phyloP scores from a whole-genome alignment of 1,284 basidiomycete genomes.

The Stygiomarasmius scandens region DNA sequence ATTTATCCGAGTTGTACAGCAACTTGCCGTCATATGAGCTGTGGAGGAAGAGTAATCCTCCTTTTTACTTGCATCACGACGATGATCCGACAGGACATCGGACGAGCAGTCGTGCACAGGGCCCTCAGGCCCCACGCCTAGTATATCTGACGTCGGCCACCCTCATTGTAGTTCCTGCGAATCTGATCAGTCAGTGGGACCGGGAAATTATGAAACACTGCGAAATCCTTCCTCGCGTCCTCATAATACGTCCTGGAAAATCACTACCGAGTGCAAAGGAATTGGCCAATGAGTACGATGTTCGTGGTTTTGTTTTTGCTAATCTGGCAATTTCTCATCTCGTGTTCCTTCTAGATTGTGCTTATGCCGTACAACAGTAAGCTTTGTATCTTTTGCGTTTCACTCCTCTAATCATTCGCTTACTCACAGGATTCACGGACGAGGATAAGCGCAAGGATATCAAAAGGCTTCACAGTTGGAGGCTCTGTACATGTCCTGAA shows the following conservation, averaged over 20 bases:
- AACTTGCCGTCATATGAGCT: not conserved
- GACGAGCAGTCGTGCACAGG: slow-evolving; percentile 29
- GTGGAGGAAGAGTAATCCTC: not conserved
- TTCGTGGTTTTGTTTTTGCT: slow-evolving; percentile 38
- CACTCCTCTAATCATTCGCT: too few species aligned
- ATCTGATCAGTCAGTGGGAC: slow-evolving; percentile 80
- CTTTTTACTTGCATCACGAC: slow-evolving; percentile 37
- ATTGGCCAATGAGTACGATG: slow-evolving; percentile 75
- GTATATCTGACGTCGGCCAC: slow-evolving; percentile 78
- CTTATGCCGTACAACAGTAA: slow-evolving; percentile 73
- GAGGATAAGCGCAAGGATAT: slow-evolving; percentile 43
- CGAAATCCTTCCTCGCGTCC: slow-evolving; percentile 53
- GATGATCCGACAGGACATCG: slow-evolving; percentile 31
- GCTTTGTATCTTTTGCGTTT: not conserved
- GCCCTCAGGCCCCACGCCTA: slow-evolving; percentile 43
- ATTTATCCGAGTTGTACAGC: not conserved
- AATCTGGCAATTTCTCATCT: not conserved
- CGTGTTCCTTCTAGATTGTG: slow-evolving; percentile 56
- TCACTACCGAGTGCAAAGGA: slow-evolving; percentile 54
- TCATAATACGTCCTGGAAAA: slow-evolving; percentile 52
- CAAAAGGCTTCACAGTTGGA: slow-evolving; percentile 42
- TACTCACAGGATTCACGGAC: slow-evolving; percentile 40
- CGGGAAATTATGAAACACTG: slow-evolving; percentile 80
- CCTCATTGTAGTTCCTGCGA: slow-evolving; percentile 77
- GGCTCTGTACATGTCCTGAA: slow-evolving; percentile 53